Conservation (phyloP, 805 yeast genomes). For the Wickerhamomyces queroliae region DNA sequence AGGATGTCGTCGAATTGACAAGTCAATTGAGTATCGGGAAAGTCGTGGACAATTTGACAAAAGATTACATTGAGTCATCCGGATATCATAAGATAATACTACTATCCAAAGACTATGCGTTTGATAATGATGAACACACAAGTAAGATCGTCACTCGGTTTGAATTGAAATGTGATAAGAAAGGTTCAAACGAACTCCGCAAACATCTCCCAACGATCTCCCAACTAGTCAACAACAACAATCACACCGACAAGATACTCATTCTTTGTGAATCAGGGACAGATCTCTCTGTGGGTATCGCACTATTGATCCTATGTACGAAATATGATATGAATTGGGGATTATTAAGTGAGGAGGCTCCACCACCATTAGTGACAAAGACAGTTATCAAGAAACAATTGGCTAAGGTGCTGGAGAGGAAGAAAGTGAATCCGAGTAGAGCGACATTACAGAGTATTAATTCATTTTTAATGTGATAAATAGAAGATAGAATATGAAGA, state of each 20-base stretch:
- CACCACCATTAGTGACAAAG: constrained; percentile 33
- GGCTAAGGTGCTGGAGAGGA: constrained; percentile 37
- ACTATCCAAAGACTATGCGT: constrained; percentile 5
- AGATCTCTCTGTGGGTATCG: constrained; percentile 62
- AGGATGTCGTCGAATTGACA: constrained; percentile 12
- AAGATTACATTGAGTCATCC: not conserved
- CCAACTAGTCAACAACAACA: constrained; percentile 17
- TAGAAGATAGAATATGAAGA: not conserved
- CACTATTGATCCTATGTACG: constrained; percentile 44
- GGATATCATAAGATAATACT: constrained; percentile 5
- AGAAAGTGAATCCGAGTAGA: constrained; percentile 69
- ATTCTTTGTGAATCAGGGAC: constrained; percentile 59
- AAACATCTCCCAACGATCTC: constrained; percentile 38
- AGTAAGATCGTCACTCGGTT: constrained; percentile 9
- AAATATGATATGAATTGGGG: constrained; percentile 40
- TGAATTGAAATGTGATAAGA: constrained; percentile 41
- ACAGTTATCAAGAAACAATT: constrained; percentile 51
- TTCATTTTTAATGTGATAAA: constrained; percentile 40
- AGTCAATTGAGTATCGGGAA: constrained; percentile 19
- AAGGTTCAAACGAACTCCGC: constrained; percentile 61
- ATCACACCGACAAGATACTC: constrained; percentile 20
- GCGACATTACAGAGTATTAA: constrained; percentile 73
- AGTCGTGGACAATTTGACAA: constrained; percentile 4
- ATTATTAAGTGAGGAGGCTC: constrained; percentile 6
- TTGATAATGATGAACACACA: not conserved